Base-by-base conservation (phyloP, 1,139 yeast genomes). In the Taphrina wiesneri region DNA sequence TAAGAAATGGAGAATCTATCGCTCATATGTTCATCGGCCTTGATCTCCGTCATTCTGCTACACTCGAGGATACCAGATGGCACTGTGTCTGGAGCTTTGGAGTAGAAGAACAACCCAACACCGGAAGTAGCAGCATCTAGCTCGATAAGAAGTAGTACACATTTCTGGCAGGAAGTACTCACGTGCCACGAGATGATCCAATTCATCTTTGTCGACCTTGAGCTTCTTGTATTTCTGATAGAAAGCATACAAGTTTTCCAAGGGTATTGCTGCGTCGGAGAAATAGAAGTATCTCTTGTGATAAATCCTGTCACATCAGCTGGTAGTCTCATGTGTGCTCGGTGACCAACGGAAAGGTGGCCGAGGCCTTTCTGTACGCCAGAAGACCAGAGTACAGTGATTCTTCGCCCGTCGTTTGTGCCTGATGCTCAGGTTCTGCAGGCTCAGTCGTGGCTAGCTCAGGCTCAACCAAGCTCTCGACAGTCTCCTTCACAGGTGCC, bases 51-150 rank as follows among this genome's bases (percentile, higher is more conserved):
- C 41, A 60, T 51, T 15, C 56, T 41, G 9, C 43, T 25, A 23
- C 45, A 25, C 30, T 60, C 57, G 6, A 60, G 56, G n/a, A 60
- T 49, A 9, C 64, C 64, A n/a, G 57, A 49, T 11, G 57, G 64
- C 15, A 25, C 49, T 2, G 62, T 43, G 39, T 49, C 41, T 26
- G 56, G 49, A 11, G 53, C 19, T 36, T 41, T 36, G 15, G 57
- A 41, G 51, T 26, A 60, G 52, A 60, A 60, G 9, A 60, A 23
- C 41, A 60, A 54, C 15, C 64, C 64, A 3, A 23, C 39, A 28
- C 64, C 64, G 4, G 56, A 49, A 26, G 64, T 60, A 1, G 51
- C 51, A 4, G 64, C 64, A 41, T 60, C 57, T 51, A 26, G 26
- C 2, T 15, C 19, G 23, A 11, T 49, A 17, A 49, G 54, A 19